These are phyloP conservation scores for Colletotrichum costaricense DNA, from an alignment of 2,329 filamentous ascomycete genomes.

Conservation along the genomic window DNA sequence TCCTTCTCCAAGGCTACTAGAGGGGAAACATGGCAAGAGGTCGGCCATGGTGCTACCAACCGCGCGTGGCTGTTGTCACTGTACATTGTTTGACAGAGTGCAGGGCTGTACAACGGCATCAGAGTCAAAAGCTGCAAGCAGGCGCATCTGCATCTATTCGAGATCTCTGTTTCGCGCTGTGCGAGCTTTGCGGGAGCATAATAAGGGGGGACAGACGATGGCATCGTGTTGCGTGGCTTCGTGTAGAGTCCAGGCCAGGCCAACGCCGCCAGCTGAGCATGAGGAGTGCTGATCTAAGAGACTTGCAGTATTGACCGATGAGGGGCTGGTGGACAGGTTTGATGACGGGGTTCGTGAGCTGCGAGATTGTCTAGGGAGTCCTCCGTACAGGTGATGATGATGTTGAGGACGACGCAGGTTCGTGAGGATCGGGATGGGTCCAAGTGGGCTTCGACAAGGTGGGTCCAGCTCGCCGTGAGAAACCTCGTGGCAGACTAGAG, in stretches of 20 bases:
- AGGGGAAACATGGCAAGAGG: neutral
- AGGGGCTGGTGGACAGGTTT: neutral
- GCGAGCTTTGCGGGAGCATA: slow-evolving; percentile 4
- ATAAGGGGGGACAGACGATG: neutral
- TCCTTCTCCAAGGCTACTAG: neutral
- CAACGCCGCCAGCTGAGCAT: neutral
- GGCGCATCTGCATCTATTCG: slow-evolving; percentile 41
- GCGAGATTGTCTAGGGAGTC: neutral
- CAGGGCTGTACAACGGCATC: slow-evolving; percentile 33
- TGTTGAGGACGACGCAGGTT: slow-evolving; percentile 1
- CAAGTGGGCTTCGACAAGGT: neutral
- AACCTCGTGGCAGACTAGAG: slow-evolving; percentile 21
- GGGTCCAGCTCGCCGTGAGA: slow-evolving; percentile 2
- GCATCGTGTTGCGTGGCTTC: neutral
- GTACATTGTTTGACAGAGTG: slow-evolving; percentile 26
- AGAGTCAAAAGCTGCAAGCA: slow-evolving; percentile 34
- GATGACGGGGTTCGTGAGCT: slow-evolving; percentile 4
- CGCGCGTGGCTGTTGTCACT: slow-evolving; percentile 32
- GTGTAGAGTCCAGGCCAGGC: slow-evolving; percentile 10
- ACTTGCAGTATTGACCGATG: neutral
- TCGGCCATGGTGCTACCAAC: neutral
- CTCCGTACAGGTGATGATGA: neutral
- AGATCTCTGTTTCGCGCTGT: slow-evolving; percentile 39
- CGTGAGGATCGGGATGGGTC: slow-evolving; percentile 10
- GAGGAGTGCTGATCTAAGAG: slow-evolving; percentile 9